phyloP scores from a whole-genome alignment of 148 eudicot species.

The Pharnaceum exiguum region DNA sequence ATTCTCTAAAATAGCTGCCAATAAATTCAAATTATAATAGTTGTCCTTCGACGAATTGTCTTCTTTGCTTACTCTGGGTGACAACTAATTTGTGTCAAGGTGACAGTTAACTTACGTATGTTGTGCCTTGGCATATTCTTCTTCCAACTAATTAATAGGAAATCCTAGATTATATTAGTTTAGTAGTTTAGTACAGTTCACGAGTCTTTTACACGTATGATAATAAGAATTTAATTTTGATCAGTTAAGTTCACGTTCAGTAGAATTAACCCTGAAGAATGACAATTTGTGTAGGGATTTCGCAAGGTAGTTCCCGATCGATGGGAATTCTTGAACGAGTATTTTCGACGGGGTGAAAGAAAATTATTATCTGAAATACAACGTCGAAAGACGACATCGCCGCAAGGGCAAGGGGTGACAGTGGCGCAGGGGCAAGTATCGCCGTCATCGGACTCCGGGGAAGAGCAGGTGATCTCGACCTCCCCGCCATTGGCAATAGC shows the following conservation, averaged over 20 bases:
- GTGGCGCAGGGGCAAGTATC: slow-evolving; percentile 10
- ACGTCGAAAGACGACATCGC: slow-evolving; percentile 51
- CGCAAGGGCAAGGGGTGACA: slow-evolving; percentile 13
- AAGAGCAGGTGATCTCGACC: slow-evolving; percentile 65
- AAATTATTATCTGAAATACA: slow-evolving; percentile 64
- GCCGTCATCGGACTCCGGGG: slow-evolving; percentile 44
- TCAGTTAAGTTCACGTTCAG: neutral
- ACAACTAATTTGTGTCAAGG: too few species aligned
- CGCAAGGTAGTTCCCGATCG: slow-evolving; percentile 87
- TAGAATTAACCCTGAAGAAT: neutral
- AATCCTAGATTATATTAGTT: too few species aligned
- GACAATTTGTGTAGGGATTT: slow-evolving; percentile 65
- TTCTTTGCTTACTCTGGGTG: too few species aligned
- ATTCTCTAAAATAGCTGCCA: too few species aligned
- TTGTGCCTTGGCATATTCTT: too few species aligned
- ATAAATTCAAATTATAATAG: too few species aligned
- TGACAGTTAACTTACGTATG: too few species aligned
- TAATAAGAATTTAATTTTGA: neutral
- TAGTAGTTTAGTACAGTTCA: too few species aligned
- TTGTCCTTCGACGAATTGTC: too few species aligned
- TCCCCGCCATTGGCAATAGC: slow-evolving; percentile 50
- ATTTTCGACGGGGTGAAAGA: slow-evolving; percentile 66
- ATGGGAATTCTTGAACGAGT: slow-evolving; percentile 86
- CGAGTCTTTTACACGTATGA: too few species aligned
- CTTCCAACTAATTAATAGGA: too few species aligned